These are phyloP conservation scores for Penicillium nucicola DNA, from an alignment of 495 filamentous ascomycete genomes.

Conservation along the genomic window DNA sequence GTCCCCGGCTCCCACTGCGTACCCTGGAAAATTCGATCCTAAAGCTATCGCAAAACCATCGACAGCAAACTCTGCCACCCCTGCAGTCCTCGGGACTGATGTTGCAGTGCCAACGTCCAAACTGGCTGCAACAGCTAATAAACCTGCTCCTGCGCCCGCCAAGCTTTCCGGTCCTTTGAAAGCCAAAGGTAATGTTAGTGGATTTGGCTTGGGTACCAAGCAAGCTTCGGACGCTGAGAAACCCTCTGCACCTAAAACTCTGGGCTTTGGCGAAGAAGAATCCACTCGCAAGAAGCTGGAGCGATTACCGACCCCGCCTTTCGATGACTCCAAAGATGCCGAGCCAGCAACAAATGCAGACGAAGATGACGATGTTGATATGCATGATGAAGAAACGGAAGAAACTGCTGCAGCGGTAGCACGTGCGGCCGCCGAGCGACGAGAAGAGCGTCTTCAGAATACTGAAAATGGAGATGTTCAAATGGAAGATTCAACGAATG, in stretches of 20 bases:
- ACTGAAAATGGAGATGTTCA: conserved; percentile 38
- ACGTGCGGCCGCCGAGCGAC: conserved; percentile 71
- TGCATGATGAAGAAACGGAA: conserved; percentile 74
- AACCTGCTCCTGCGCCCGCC: conserved; percentile 48
- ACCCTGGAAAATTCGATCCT: conserved; percentile 82
- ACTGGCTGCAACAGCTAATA: conserved; percentile 38
- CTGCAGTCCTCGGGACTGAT: conserved; percentile 57
- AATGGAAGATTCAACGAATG: conserved; percentile 47
- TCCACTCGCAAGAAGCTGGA: conserved; percentile 80
- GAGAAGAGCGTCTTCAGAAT: conserved; percentile 64
- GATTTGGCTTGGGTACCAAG: conserved; percentile 77
- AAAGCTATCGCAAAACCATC: conserved; percentile 73
- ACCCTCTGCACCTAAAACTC: conserved; percentile 61
- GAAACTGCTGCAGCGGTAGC: conserved; percentile 85
- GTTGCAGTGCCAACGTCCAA: conserved; percentile 58
- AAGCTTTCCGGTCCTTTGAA: conserved; percentile 44
- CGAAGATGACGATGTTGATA: conserved; percentile 73
- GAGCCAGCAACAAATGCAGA: conserved; percentile 53
- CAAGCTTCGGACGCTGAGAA: conserved; percentile 61
- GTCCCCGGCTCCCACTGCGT: conserved; percentile 48
- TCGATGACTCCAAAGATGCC: conserved; percentile 57
- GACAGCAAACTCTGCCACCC: conserved; percentile 21
- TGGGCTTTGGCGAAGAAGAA: conserved; percentile 88
- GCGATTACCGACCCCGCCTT: conserved; percentile 73
- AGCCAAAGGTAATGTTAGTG: conserved; percentile 70